Evolutionary conservation across 257 asterid species (phyloP).

Genomic region (Jasminum sambac): DNA sequence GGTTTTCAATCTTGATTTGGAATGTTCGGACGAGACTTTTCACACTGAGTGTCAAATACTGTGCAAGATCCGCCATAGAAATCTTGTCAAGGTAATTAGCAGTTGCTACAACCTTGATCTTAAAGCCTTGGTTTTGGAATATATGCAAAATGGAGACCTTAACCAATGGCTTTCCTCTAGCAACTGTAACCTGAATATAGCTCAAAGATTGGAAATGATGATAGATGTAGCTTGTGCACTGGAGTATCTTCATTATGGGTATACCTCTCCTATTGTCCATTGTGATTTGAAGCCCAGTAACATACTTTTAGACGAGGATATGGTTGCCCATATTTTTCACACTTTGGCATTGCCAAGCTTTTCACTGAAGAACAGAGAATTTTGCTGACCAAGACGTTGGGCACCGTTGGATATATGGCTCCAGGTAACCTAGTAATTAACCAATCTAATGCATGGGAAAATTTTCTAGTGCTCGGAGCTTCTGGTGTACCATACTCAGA

Average conservation of each 20-base stretch:
- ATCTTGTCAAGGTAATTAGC: neutral
- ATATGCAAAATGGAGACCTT: conserved; percentile 11
- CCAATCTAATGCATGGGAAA: too few species aligned
- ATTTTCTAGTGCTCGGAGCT: too few species aligned
- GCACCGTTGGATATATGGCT: conserved; percentile 3
- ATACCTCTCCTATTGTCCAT: neutral
- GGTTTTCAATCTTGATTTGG: conserved; percentile 1
- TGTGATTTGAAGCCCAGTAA: conserved; percentile 8
- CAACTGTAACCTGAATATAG: neutral
- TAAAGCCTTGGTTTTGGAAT: conserved; percentile 11
- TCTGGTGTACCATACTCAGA: too few species aligned
- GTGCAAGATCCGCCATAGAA: conserved; percentile 1
- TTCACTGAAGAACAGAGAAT: neutral
- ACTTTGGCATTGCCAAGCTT: conserved; percentile 9
- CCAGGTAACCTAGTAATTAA: neutral
- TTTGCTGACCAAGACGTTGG: neutral
- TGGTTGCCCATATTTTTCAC: neutral
- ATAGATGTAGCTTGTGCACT: neutral
- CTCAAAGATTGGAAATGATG: conserved; percentile 13
- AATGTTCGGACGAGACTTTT: neutral
- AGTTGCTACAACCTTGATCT: conserved; percentile 8
- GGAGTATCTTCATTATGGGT: neutral
- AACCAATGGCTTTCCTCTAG: neutral
- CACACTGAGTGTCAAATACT: conserved; percentile 6
- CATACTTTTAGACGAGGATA: conserved; percentile 8